Conservation (phyloP, 805 yeast genomes). For the Spathaspora boniae region DNA sequence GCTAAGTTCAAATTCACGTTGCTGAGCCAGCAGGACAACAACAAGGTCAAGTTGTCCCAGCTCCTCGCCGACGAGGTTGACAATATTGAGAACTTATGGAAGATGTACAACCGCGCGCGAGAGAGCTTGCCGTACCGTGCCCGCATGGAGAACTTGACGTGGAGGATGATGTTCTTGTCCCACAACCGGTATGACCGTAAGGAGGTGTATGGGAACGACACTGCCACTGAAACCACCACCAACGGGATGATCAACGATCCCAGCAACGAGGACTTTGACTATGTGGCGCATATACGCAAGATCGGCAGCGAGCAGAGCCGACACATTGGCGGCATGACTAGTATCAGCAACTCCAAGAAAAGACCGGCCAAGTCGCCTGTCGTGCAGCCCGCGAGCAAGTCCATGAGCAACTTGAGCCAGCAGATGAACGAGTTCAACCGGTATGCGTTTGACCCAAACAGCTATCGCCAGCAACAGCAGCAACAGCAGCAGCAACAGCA, state of each 20-base stretch:
- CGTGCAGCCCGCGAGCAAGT: neutral
- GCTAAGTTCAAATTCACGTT: slow-evolving; percentile 5
- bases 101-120: slow-evolving; percentile 74
- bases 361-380: slow-evolving; percentile 17
- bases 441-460: neutral
- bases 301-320: slow-evolving; percentile 37
- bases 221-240: neutral
- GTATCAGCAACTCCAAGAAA: slow-evolving; percentile 12
- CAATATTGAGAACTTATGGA: slow-evolving; percentile 52
- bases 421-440: slow-evolving; percentile 3
- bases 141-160: slow-evolving; percentile 80
- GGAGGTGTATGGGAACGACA: neutral
- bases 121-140: slow-evolving; percentile 69
- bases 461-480: neutral
- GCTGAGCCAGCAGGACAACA: neutral
- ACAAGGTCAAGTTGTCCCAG: neutral
- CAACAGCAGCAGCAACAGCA: neutral
- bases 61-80: slow-evolving; percentile 7
- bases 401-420: slow-evolving; percentile 1
- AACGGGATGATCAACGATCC: slow-evolving; percentile 36
- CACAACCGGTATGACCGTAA: slow-evolving; percentile 5
- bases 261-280: slow-evolving; percentile 55
- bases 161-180: slow-evolving; percentile 76
- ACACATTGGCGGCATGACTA: slow-evolving; percentile 2
- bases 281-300: slow-evolving; percentile 59